Conservation (phyloP, 495 filamentous ascomycete genomes). For the Sphaerosporella brunnea region DNA sequence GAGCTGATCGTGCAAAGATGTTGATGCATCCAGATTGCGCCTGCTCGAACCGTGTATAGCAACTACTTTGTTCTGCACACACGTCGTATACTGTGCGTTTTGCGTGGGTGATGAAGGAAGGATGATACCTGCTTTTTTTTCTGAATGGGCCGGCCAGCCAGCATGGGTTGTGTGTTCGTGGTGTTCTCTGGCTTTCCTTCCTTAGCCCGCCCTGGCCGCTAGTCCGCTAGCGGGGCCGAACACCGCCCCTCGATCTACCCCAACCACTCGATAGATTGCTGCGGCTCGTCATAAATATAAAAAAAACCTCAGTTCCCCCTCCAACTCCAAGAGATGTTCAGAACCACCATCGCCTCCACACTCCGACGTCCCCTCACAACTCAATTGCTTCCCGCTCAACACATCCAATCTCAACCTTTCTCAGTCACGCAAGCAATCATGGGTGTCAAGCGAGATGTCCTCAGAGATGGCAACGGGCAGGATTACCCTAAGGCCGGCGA, state of each 20-base stretch:
- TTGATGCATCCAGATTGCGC: too few relatives aligned
- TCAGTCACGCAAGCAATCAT: constrained; percentile 27
- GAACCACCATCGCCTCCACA: not conserved
- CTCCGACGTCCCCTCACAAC: too few relatives aligned
- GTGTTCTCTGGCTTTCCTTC: too few relatives aligned
- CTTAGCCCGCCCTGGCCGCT: not conserved
- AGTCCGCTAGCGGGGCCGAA: not conserved
- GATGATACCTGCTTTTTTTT: too few relatives aligned
- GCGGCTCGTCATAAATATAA: not conserved
- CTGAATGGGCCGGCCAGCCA: too few relatives aligned
- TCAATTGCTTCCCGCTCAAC: not conserved
- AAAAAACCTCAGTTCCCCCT: not conserved
- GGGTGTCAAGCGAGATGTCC: constrained; percentile 36
- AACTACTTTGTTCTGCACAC: too few relatives aligned
- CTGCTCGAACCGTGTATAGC: too few relatives aligned
- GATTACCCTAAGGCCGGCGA: constrained; percentile 37
- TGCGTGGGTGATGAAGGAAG: too few relatives aligned
- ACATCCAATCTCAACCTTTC: not conserved
- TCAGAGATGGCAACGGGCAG: constrained; percentile 34
- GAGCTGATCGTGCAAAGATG: too few relatives aligned
- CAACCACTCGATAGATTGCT: not conserved
- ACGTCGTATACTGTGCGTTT: too few relatives aligned
- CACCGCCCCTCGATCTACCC: not conserved
- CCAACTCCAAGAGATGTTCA: not conserved
- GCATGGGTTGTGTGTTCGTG: too few relatives aligned